These are phyloP conservation scores for Diaporthe sp. DNA, from an alignment of 2,329 filamentous ascomycete species.

Conservation along the genomic window DNA sequence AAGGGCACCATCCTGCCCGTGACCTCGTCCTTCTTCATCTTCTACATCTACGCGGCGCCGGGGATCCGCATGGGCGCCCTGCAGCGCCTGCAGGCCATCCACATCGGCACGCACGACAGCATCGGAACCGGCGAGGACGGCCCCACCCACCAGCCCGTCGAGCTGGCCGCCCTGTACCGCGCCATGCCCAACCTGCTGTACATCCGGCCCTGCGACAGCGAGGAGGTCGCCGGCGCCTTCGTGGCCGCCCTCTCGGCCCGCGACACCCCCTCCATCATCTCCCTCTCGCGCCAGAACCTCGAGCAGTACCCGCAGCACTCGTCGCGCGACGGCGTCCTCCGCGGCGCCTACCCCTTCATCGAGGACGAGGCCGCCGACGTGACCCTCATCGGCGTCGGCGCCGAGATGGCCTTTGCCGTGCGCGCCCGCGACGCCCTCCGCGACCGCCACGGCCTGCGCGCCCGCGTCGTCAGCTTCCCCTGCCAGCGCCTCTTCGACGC, in stretches of 20 bases:
- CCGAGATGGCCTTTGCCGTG: constrained; percentile 58
- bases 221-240: constrained; percentile 65
- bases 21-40: constrained; percentile 71
- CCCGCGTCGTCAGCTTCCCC: constrained; percentile 55
- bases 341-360: constrained; percentile 57
- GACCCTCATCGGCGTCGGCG: constrained; percentile 55
- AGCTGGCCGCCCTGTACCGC: constrained; percentile 63
- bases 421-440: constrained; percentile 55
- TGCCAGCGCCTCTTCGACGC: constrained; percentile 54
- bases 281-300: constrained; percentile 53
- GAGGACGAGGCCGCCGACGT: constrained; percentile 51
- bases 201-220: constrained; percentile 66
- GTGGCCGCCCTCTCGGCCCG: constrained; percentile 52
- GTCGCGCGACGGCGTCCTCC: constrained; percentile 50
- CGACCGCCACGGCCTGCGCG: constrained; percentile 48
- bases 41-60: constrained; percentile 65
- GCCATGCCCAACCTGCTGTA: constrained; percentile 69
- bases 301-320: constrained; percentile 54
- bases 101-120: constrained; percentile 67
- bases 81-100: constrained; percentile 63
- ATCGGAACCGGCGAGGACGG: constrained; percentile 69
- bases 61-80: constrained; percentile 68
- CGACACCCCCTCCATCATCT: constrained; percentile 57
- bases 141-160: constrained; percentile 70
- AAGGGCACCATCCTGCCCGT: constrained; percentile 66